A percentile compares a stretch with the other conserved stretches of the same genome.
Conservation (phyloP, 768 basidiomycete species). For the Gloeopeniophorella convolvens region DNA sequence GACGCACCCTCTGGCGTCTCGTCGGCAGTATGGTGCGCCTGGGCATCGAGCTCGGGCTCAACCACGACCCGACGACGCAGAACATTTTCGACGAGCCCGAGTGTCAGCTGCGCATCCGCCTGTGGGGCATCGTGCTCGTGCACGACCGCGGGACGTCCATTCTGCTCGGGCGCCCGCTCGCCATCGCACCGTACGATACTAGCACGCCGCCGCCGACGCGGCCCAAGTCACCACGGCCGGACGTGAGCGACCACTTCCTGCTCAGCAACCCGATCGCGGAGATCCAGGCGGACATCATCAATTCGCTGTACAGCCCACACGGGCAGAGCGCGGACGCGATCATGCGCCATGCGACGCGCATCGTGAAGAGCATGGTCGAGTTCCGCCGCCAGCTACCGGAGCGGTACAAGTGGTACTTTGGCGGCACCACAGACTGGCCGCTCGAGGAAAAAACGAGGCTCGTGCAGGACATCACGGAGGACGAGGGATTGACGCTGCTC, state of each 20-base stretch:
- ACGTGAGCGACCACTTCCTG: constrained; percentile 77
- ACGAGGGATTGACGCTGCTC: constrained; percentile 74
- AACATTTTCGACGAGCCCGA: constrained; percentile 68
- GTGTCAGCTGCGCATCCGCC: constrained; percentile 67
- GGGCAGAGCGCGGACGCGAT: constrained; percentile 60
- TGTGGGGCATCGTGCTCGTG: constrained; percentile 81
- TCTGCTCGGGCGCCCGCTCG: constrained; percentile 78
- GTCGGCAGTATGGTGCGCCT: constrained; percentile 80
- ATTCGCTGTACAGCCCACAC: constrained; percentile 76
- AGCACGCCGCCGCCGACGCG: constrained; percentile 70
- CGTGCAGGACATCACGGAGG: constrained; percentile 69
- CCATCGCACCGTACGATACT: constrained; percentile 74
- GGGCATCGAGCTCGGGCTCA: constrained; percentile 76
- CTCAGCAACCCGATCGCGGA: constrained; percentile 70
- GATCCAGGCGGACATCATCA: constrained; percentile 86
- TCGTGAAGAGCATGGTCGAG: constrained; percentile 69
- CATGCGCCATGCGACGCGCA: constrained; percentile 71
- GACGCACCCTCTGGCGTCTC: constrained; percentile 83
- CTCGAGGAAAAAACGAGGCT: constrained; percentile 57
- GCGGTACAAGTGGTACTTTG: constrained; percentile 66
- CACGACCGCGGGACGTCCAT: constrained; percentile 88
- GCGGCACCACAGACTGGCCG: constrained; percentile 72
- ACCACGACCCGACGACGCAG: constrained; percentile 76
- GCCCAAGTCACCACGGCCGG: constrained; percentile 34
- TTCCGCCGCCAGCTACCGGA: constrained; percentile 66